Evolutionary conservation across 768 basidiomycete species (phyloP).

Genomic region (Amanita inopinata): DNA sequence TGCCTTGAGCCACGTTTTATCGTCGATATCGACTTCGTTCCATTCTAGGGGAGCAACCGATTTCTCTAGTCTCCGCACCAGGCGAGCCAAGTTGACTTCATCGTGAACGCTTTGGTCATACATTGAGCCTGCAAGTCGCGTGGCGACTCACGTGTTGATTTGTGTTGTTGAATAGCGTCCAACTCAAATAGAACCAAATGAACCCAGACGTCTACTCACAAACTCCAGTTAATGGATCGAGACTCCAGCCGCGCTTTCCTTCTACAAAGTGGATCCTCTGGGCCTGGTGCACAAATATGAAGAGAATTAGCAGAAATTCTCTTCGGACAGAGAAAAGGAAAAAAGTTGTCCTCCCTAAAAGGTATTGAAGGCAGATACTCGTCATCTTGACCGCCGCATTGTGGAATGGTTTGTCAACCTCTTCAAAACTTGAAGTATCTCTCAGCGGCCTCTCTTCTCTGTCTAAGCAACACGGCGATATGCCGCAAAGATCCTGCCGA

Average conservation of each 20-base stretch:
- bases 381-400: too few species aligned
- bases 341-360: too few species aligned
- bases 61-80: constrained; percentile 54
- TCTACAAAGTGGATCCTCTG: too few species aligned
- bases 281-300: too few species aligned
- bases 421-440: constrained; percentile 1
- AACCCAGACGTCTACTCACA: neutral
- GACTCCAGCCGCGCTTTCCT: too few species aligned
- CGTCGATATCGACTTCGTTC: constrained; percentile 17
- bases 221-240: too few species aligned
- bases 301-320: too few species aligned
- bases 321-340: too few species aligned
- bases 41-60: constrained; percentile 30
- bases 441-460: constrained; percentile 2
- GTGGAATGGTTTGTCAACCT: too few species aligned
- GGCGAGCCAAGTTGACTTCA: constrained; percentile 55
- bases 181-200: neutral
- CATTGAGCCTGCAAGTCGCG: constrained; percentile 1
- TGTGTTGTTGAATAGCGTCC: neutral
- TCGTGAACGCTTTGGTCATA: constrained; percentile 31
- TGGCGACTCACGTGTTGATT: neutral
- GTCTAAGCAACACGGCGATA: neutral
- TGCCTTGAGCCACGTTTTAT: constrained; percentile 43
- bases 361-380: too few species aligned
- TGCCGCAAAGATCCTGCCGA: neutral